phyloP scores from a whole-genome alignment of 306 rosid species.

The Prunus mira region DNA sequence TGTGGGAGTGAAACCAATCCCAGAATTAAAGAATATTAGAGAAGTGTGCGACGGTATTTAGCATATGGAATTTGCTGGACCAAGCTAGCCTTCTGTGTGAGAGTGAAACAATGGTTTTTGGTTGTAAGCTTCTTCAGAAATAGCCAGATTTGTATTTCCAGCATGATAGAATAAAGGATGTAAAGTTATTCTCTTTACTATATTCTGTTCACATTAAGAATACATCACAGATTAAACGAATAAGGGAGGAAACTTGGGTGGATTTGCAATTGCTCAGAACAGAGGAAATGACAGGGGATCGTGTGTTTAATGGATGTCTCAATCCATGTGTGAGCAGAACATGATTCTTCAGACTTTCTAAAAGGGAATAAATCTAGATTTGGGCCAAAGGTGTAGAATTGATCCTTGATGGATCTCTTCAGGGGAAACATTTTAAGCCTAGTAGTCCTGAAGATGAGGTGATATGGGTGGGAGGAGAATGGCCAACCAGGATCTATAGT shows the following conservation, averaged over 20 bases:
- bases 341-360: constrained; percentile 20
- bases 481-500: background rate
- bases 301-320: background rate
- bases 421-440: background rate
- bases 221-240: background rate
- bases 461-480: too few species aligned
- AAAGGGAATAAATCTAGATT: background rate
- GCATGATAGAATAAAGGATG: background rate
- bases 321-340: constrained; percentile 24
- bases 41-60: background rate
- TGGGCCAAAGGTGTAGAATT: background rate
- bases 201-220: background rate
- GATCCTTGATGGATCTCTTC: background rate
- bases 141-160: background rate
- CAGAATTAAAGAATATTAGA: background rate
- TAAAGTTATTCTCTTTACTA: background rate
- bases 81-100: background rate
- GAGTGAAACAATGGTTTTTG: background rate
- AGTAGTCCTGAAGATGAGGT: background rate
- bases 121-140: background rate
- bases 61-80: background rate
- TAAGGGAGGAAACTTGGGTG: background rate
- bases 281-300: background rate
- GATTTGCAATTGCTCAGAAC: background rate
- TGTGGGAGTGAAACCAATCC: background rate